phyloP scores from a whole-genome alignment of 306 rosid genomes.

The Quercus agrifolia region DNA sequence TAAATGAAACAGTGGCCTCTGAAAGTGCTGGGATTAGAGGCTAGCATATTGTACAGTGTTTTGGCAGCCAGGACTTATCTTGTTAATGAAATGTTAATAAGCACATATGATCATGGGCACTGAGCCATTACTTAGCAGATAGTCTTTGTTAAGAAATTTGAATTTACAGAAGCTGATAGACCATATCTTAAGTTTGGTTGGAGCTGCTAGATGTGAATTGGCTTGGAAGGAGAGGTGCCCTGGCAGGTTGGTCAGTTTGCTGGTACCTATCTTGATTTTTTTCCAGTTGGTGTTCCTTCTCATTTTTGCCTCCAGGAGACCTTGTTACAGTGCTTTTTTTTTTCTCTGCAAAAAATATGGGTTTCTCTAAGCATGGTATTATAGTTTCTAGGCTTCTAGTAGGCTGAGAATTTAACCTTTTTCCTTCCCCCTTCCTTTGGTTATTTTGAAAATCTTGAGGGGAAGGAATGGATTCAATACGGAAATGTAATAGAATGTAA shows the following conservation, averaged over 20 bases:
- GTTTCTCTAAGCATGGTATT: background rate
- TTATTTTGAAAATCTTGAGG: background rate
- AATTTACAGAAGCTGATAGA: slow-evolving; percentile 30
- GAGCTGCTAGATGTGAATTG: slow-evolving; percentile 29
- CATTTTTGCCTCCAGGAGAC: slow-evolving; percentile 9
- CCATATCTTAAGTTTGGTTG: slow-evolving; percentile 20
- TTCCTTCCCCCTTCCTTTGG: background rate
- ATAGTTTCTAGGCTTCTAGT: slow-evolving; percentile 6
- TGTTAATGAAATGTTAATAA: slow-evolving; percentile 22
- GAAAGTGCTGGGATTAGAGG: slow-evolving; percentile 48
- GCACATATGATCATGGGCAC: slow-evolving; percentile 16
- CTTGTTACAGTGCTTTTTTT: background rate
- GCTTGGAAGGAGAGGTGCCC: slow-evolving; percentile 7
- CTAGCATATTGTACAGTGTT: slow-evolving; percentile 30
- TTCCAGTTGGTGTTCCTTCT: background rate
- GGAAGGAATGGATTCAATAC: background rate
- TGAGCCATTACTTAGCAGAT: slow-evolving; percentile 28
- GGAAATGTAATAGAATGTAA: background rate
- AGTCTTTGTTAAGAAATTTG: slow-evolving; percentile 29
- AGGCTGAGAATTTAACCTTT: slow-evolving; percentile 6
- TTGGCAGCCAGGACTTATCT: slow-evolving; percentile 22
- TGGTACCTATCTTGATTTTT: background rate
- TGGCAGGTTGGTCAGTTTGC: slow-evolving; percentile 21
- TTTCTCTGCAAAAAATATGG: background rate
- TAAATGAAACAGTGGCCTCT: slow-evolving; percentile 34